Evolutionary conservation across 108 stramenopile species (phyloP), one percentile per base, ranked within the genome.

Genomic region (Poteriospumella lacustris): DNA sequence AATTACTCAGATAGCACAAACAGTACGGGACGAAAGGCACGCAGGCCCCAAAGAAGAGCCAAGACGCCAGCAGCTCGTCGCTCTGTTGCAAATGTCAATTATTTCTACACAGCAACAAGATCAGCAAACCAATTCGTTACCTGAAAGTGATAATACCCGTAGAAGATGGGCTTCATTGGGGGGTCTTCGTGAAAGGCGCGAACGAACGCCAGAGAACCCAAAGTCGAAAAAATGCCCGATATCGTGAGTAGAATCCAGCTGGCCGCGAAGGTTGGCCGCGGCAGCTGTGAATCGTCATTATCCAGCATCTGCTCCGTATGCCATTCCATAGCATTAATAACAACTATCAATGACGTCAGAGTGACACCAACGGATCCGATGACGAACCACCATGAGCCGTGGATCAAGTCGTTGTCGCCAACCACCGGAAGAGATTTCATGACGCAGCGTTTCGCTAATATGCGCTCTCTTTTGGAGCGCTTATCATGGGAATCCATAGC

Each of bases 181-280:
- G 60, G 60, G 24, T 64, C 60, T 33, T 64, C 60, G 31, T 64
- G 60, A 19, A 64, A 64, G 5, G 60, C 60, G 5, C 60, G 15
- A 5, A 64, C 60, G 31, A 31, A 64, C 12, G 60, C 60, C 24
- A 64, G 31, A 34, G 60, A 64, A 34, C 60, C 60, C 36, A 64
- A 64, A 64, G 60, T 64, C 29, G 31, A 64, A 34, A 64, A 64
- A 33, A 64, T 5, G 36, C 60, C 60, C 9, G 60, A 64, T 64
- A 64, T 64, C 60, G 36, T 12, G 9, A 64, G 5, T 3, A 64
- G 24, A 5, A 64, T 9, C 60, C 60, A 64, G 15, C 33, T 34
- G 15, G 24, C 12, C 3, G 5, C 5, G 31, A 31, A 64, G 15
- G 28, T 9, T 5, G 31, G 3, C 28, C 9, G 9, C 9, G 15